Evolutionary conservation across 1,139 yeast genomes (phyloP).

Genomic region (Meyerozyma sp.): DNA sequence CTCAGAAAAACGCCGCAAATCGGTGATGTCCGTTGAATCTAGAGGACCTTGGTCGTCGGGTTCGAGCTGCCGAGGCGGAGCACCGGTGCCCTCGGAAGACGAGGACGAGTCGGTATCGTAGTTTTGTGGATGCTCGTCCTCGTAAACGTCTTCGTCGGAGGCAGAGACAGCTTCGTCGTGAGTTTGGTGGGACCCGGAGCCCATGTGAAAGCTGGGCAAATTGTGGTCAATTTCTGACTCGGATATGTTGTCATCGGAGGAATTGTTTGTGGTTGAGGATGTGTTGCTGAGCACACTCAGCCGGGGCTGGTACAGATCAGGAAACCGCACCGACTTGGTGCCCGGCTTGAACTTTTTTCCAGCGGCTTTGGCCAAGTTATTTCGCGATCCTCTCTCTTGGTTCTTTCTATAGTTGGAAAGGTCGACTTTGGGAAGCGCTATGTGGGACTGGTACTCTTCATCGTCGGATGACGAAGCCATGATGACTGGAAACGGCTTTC

Average conservation of each 20-base stretch:
- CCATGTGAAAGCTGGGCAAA: slow-evolving; percentile 1
- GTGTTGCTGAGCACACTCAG: slow-evolving; percentile 21
- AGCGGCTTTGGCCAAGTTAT: slow-evolving; percentile 25
- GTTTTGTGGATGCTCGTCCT: neutral
- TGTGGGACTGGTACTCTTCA: slow-evolving; percentile 19
- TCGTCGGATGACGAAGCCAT: slow-evolving; percentile 19
- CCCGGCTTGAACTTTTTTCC: slow-evolving; percentile 24
- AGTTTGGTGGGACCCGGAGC: neutral
- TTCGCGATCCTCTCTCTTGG: slow-evolving; percentile 15
- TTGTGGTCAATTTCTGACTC: neutral
- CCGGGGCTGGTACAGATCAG: slow-evolving; percentile 22
- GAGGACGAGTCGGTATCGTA: neutral
- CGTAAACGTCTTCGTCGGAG: neutral
- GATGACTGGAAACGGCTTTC: neutral
- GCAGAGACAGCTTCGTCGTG: neutral
- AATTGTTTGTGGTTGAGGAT: slow-evolving; percentile 20
- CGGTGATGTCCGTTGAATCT: neutral
- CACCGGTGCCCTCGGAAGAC: neutral
- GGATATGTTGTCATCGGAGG: slow-evolving; percentile 13
- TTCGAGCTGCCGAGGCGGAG: neutral
- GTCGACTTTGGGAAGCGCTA: slow-evolving; percentile 25
- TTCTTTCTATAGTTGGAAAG: slow-evolving; percentile 18
- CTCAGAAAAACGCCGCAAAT: neutral
- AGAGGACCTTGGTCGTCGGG: too few relatives aligned
- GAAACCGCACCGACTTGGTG: slow-evolving; percentile 23